These are phyloP conservation scores for Ceratocystis eucalypticola DNA, from an alignment of 2,329 filamentous ascomycete genomes.

Conservation along the genomic window DNA sequence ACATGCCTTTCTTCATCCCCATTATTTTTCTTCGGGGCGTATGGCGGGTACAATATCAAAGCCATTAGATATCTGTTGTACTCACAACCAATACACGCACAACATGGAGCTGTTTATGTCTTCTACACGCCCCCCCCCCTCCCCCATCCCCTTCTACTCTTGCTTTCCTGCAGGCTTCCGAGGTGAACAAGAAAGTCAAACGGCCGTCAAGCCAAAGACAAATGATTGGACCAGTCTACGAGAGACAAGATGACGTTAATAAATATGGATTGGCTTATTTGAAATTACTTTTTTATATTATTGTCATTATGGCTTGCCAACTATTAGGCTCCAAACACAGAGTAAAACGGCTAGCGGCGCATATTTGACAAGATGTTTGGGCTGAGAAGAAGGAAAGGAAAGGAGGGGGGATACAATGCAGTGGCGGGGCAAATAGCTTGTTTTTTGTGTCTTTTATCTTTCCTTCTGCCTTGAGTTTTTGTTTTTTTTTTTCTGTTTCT, in stretches of 20 bases:
- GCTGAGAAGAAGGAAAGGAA: not conserved
- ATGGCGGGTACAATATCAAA: not conserved
- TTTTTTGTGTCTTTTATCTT: not conserved
- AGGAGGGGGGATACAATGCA: not conserved
- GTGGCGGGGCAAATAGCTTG: not conserved
- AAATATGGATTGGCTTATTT: not conserved
- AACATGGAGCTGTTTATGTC: not conserved
- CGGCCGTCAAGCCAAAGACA: not conserved
- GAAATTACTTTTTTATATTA: not conserved
- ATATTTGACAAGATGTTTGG: not conserved
- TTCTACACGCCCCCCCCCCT: not conserved
- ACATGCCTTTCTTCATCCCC: no score
- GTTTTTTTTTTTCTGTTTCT: not conserved
- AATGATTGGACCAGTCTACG: conserved; percentile 7
- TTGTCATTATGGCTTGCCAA: not conserved
- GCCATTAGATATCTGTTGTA: not conserved
- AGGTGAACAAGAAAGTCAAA: not conserved
- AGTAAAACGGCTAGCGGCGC: not conserved
- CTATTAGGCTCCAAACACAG: not conserved
- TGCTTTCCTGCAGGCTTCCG: not conserved
- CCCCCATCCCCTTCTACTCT: not conserved
- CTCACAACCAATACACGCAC: not conserved
- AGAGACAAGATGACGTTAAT: conserved; percentile 9
- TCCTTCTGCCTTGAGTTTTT: not conserved
- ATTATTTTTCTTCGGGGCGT: not conserved